Evolutionary conservation across 176 grass and related monocot species (phyloP).

Genomic region (Oryza glaberrima): DNA sequence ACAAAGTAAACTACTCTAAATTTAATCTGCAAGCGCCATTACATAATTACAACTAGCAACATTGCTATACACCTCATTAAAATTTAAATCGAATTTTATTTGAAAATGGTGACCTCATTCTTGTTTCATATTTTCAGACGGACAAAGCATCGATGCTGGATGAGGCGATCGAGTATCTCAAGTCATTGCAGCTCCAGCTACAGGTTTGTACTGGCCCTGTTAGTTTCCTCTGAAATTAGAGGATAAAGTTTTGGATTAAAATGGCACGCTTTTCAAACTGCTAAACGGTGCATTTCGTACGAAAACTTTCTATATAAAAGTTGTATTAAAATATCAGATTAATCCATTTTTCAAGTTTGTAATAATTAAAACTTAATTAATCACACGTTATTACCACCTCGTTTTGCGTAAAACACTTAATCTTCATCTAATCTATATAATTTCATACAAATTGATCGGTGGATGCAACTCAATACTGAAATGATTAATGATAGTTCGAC

Average conservation of each 20-base stretch:
- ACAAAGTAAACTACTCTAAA: constrained; percentile 53
- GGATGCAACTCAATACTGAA: background rate
- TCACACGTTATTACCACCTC: no score
- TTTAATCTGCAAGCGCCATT: background rate
- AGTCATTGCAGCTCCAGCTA: constrained; percentile 80
- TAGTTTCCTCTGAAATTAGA: no score
- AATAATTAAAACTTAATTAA: no score
- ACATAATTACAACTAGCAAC: background rate
- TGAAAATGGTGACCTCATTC: background rate
- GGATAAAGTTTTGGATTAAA: no score
- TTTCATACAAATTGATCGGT: background rate
- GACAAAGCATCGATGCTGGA: constrained; percentile 94
- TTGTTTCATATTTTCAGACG: constrained; percentile 43
- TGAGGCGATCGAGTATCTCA: constrained; percentile 92
- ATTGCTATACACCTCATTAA: background rate
- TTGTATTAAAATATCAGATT: no score
- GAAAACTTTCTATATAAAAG: no score
- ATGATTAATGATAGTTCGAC: no score
- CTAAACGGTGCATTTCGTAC: no score
- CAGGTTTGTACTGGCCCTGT: constrained; percentile 38
- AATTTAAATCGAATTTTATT: background rate
- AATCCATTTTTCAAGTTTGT: no score
- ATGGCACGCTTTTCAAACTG: no score
- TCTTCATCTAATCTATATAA: background rate
- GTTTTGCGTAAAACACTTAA: no score